Evolutionary conservation across 1,284 basidiomycete genomes (phyloP).

Genomic region (Phellinidium pouzarii): DNA sequence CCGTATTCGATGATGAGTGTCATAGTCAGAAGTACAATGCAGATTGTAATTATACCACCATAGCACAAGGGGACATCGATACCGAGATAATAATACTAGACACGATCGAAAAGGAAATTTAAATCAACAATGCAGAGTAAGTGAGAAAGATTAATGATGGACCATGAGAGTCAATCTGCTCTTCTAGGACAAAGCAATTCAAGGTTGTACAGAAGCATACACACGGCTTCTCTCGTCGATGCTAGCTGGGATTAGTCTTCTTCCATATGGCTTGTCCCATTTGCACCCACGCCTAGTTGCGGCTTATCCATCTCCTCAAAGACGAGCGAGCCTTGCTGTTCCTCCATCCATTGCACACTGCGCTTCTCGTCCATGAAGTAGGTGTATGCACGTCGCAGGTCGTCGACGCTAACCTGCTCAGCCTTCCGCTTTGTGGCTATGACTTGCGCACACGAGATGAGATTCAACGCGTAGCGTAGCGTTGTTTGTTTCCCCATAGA

Average conservation of each 20-base stretch:
- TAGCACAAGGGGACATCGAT: neutral
- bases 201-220: neutral
- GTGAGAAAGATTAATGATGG: neutral
- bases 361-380: slow-evolving; percentile 96
- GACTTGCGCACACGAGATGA: slow-evolving; percentile 86
- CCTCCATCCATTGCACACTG: slow-evolving; percentile 91
- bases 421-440: slow-evolving; percentile 78
- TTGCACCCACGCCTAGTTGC: slow-evolving; percentile 21
- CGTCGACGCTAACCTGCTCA: slow-evolving; percentile 72
- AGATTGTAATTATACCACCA: neutral
- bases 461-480: slow-evolving; percentile 84
- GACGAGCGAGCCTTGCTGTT: slow-evolving; percentile 66
- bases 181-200: neutral
- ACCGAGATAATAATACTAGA: neutral
- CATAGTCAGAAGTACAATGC: neutral
- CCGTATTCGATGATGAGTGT: neutral
- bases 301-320: slow-evolving; percentile 55
- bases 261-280: slow-evolving; percentile 9
- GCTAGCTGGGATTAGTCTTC: slow-evolving; percentile 7
- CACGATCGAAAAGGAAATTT: neutral
- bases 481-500: slow-evolving; percentile 85
- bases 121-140: neutral
- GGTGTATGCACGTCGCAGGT: slow-evolving; percentile 77
- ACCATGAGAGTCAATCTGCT: neutral
- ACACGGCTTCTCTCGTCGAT: neutral